Evolutionary conservation across 202 grass and related monocot genomes (phyloP).

Genomic region (Setaria italica): DNA sequence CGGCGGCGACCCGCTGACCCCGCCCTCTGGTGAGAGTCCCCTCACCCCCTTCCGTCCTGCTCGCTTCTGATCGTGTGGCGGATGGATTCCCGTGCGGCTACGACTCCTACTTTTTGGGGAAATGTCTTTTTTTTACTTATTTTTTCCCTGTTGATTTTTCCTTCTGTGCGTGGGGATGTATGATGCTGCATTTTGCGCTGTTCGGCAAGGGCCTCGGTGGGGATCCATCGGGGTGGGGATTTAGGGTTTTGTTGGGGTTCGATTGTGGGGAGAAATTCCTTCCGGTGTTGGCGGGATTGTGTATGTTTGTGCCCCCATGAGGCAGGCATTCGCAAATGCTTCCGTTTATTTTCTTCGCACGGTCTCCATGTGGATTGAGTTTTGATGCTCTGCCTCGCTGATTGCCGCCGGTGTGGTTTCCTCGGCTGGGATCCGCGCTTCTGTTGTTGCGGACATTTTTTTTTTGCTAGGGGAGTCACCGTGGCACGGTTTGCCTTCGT

Average conservation of each 20-base stretch:
- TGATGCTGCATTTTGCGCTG: slow-evolving; percentile 29
- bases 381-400: background rate
- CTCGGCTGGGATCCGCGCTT: background rate
- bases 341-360: too few relatives aligned
- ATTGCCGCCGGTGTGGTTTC: background rate
- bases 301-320: too few relatives aligned
- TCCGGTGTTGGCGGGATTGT: background rate
- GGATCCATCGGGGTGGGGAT: background rate
- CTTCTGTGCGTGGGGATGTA: background rate
- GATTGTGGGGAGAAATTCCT: background rate
- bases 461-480: background rate
- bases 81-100: background rate
- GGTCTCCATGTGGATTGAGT: too few relatives aligned
- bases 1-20: background rate
- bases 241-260: slow-evolving; percentile 38
- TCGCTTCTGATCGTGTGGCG: background rate
- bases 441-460: background rate
- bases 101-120: background rate
- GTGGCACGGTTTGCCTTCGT: background rate
- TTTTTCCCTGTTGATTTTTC: background rate
- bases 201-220: background rate
- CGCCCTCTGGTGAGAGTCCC: background rate
- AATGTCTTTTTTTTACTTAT: background rate
- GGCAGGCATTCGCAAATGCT: too few relatives aligned
- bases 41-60: background rate